Evolutionary conservation across 2,329 filamentous ascomycete species (phyloP).

Genomic region (Sporothrix curviconia): DNA sequence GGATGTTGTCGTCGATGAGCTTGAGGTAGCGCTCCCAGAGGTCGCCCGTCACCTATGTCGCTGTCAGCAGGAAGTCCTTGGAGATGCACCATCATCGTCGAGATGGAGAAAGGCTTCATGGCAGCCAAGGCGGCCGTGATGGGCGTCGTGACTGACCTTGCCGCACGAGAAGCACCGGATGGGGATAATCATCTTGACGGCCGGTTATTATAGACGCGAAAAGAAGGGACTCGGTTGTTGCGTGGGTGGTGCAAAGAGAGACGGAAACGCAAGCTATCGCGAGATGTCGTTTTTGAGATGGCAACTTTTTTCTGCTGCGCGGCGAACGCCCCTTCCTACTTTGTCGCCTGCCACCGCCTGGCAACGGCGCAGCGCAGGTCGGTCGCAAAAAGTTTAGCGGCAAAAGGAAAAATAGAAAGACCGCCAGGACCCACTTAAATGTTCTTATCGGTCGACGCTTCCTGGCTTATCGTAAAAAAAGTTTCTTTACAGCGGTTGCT

Average conservation of each 20-base stretch:
- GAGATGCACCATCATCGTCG: too few species aligned
- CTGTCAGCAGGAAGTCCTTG: constrained; percentile 24
- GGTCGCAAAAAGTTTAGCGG: constrained; percentile 15
- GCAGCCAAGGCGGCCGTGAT: not conserved
- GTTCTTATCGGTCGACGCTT: constrained; percentile 18
- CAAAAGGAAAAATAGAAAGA: constrained; percentile 14
- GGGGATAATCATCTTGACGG: constrained; percentile 79
- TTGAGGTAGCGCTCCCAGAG: constrained; percentile 95
- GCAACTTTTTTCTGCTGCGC: not conserved
- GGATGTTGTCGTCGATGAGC: constrained; percentile 70
- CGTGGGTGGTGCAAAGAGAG: not conserved
- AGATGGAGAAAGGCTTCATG: not conserved
- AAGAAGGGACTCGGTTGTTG: not conserved
- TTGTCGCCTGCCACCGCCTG: not conserved
- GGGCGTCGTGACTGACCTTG: constrained; percentile 58
- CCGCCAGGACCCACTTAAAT: constrained; percentile 8
- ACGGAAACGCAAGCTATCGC: not conserved
- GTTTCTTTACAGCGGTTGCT: constrained; percentile 8
- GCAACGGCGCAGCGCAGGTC: not conserved
- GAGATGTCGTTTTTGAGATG: not conserved
- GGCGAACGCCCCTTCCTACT: not conserved
- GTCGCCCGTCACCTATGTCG: constrained; percentile 78
- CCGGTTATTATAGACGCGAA: not conserved
- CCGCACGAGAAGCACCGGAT: constrained; percentile 98
- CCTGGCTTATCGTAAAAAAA: constrained; percentile 19